Evolutionary conservation across 208 protist genomes (phyloP).

Genomic region (Acanthamoeba triangularis): DNA sequence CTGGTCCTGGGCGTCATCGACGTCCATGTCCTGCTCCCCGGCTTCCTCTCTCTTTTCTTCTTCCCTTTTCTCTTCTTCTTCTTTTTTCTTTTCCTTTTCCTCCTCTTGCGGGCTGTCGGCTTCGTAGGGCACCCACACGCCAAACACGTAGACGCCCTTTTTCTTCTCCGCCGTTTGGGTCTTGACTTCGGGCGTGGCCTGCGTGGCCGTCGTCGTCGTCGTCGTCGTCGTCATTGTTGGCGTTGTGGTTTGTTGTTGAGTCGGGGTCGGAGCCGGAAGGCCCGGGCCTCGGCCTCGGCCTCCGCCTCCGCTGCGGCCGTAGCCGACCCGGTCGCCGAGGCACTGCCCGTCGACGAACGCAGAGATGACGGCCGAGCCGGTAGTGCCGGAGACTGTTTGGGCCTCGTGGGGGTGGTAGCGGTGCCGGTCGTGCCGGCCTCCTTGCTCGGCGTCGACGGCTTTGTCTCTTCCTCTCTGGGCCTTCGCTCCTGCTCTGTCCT

Average conservation of each 20-base stretch:
- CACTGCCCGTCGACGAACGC: not conserved
- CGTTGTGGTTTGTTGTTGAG: not conserved
- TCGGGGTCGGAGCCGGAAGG: no score
- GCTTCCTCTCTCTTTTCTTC: no score
- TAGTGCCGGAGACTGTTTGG: not conserved
- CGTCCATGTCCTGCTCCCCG: not conserved
- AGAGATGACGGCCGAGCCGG: no score
- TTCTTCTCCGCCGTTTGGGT: not conserved
- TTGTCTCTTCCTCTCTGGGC: no score
- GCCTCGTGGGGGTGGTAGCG: not conserved
- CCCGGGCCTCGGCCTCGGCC: not conserved
- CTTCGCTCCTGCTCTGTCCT: not conserved
- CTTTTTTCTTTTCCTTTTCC: no score
- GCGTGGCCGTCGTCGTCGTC: no score
- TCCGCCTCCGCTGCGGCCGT: no score
- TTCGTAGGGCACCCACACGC: not conserved
- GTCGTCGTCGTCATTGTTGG: not conserved
- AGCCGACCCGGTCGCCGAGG: not conserved
- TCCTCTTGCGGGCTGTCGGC: not conserved
- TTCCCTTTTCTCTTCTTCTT: no score
- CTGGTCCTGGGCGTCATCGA: not conserved
- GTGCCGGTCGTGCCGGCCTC: no score
- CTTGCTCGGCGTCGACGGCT: not conserved
- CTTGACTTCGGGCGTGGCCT: no score
- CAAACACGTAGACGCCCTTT: not conserved